phyloP scores from a whole-genome alignment of 768 basidiomycete species.

The Cubamyces lactineus region DNA sequence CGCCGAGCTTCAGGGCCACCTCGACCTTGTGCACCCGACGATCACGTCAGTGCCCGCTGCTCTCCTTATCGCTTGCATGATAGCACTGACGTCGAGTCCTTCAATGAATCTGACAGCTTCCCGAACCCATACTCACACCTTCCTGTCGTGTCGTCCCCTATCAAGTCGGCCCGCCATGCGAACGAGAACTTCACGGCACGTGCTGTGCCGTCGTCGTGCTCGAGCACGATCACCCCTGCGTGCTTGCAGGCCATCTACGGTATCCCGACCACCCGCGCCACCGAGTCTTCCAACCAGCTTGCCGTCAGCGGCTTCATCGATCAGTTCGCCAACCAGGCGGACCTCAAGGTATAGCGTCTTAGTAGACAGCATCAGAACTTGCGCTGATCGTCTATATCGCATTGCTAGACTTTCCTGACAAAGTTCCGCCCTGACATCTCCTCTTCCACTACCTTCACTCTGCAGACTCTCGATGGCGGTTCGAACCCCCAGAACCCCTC shows the following conservation, averaged over 20 bases:
- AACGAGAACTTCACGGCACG: constrained; percentile 2
- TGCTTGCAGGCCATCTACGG: constrained; percentile 40
- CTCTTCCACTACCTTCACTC: constrained; percentile 21
- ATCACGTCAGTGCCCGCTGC: constrained; percentile 23
- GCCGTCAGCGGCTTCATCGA: constrained; percentile 40
- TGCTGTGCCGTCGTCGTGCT: constrained; percentile 29
- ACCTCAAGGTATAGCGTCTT: constrained; percentile 39
- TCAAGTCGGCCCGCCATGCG: constrained; percentile 27
- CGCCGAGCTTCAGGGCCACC: constrained; percentile 29
- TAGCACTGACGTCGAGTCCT: background rate
- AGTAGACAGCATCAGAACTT: accelerated
- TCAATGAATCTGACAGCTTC: constrained; percentile 17
- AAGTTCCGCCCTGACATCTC: constrained; percentile 22
- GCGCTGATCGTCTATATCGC: background rate
- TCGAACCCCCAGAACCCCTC: constrained; percentile 49
- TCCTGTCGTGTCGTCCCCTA: constrained; percentile 9
- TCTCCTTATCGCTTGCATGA: background rate
- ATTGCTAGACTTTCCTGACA: constrained; percentile 53
- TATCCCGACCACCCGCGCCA: constrained; percentile 29
- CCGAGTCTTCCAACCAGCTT: constrained; percentile 32
- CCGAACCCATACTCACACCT: constrained; percentile 16
- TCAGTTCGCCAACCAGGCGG: constrained; percentile 33
- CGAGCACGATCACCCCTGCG: constrained; percentile 31
- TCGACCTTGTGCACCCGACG: constrained; percentile 38
- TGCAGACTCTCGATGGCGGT: constrained; percentile 49